Evolutionary conservation across 768 basidiomycete species (phyloP).

Genomic region (Rhizopogon roseolus): DNA sequence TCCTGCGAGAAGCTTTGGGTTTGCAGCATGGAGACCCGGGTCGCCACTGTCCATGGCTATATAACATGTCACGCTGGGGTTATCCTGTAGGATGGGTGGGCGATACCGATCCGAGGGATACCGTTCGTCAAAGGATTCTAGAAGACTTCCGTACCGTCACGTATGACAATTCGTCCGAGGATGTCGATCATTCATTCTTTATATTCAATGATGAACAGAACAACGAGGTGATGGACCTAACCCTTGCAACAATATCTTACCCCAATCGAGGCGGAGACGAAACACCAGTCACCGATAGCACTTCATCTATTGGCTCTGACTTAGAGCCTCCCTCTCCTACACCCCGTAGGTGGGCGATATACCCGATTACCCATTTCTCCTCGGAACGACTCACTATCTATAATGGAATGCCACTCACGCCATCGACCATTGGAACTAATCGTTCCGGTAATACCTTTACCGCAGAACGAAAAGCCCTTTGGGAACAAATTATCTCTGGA

Average conservation of each 20-base stretch:
- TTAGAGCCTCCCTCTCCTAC: background rate
- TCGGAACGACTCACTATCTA: constrained; percentile 52
- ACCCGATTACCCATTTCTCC: constrained; percentile 56
- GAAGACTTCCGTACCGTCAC: constrained; percentile 24
- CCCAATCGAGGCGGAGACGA: background rate
- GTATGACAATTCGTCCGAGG: constrained; percentile 11
- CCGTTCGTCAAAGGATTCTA: constrained; percentile 44
- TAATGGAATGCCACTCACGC: constrained; percentile 34
- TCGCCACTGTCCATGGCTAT: constrained; percentile 47
- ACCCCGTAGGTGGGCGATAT: constrained; percentile 53
- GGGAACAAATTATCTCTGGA: constrained; percentile 32
- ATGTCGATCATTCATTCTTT: constrained; percentile 21
- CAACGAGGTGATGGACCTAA: constrained; percentile 30
- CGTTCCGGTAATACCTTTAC: constrained; percentile 29
- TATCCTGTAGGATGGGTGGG: constrained; percentile 73
- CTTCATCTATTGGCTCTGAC: constrained; percentile 1
- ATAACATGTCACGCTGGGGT: constrained; percentile 65
- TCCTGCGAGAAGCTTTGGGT: constrained; percentile 53
- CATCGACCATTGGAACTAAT: constrained; percentile 17
- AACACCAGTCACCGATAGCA: background rate
- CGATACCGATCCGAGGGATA: constrained; percentile 46
- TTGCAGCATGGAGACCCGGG: constrained; percentile 29
- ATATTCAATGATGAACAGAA: constrained; percentile 36
- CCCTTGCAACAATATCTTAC: background rate
- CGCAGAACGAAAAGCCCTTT: constrained; percentile 33